A percentile compares a stretch with the other conserved stretches of the same genome.
Conservation (phyloP, 1,139 yeast species). For the Yamadazyma kanchanaburiensis region DNA sequence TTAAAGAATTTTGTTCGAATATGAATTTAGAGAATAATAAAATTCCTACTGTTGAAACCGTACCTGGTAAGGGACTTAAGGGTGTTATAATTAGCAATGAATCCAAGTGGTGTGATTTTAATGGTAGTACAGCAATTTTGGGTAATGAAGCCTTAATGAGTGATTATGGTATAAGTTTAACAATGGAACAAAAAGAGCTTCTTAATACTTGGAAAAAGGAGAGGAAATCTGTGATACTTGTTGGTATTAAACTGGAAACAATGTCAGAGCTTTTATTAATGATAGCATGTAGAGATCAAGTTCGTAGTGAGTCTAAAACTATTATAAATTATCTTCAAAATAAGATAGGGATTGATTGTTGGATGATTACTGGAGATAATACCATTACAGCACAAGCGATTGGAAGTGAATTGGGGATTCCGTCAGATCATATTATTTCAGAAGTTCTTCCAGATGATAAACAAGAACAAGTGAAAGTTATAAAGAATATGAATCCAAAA, state of each 20-base stretch:
- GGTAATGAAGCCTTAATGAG: slow-evolving; percentile 62
- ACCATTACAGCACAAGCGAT: slow-evolving; percentile 63
- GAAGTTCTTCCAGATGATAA: slow-evolving; percentile 75
- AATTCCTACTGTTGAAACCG: slow-evolving; percentile 47
- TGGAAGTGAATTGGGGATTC: slow-evolving; percentile 61
- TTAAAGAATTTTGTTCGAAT: slow-evolving; percentile 35
- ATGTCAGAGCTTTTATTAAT: slow-evolving; percentile 40
- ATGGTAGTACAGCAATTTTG: slow-evolving; percentile 44
- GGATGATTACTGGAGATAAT: slow-evolving; percentile 78
- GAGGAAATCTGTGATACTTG: slow-evolving; percentile 61
- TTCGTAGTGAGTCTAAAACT: slow-evolving; percentile 57
- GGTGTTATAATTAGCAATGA: slow-evolving; percentile 35
- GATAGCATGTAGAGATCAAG: slow-evolving; percentile 62
- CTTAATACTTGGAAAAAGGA: slow-evolving; percentile 56
- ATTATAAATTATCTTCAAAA: slow-evolving; percentile 47
- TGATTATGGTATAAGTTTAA: slow-evolving; percentile 37
- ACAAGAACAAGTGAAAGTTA: slow-evolving; percentile 53
- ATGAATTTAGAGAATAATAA: slow-evolving; percentile 29
- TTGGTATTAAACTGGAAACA: slow-evolving; percentile 42
- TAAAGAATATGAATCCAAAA: slow-evolving; percentile 37
- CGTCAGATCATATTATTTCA: slow-evolving; percentile 53
- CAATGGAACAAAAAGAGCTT: slow-evolving; percentile 19
- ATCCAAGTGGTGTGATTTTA: slow-evolving; percentile 25
- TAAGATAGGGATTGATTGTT: slow-evolving; percentile 49
- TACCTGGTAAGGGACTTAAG: slow-evolving; percentile 57